Evolutionary conservation across 768 basidiomycete genomes (phyloP).

Genomic region (Lactarius evosmus): DNA sequence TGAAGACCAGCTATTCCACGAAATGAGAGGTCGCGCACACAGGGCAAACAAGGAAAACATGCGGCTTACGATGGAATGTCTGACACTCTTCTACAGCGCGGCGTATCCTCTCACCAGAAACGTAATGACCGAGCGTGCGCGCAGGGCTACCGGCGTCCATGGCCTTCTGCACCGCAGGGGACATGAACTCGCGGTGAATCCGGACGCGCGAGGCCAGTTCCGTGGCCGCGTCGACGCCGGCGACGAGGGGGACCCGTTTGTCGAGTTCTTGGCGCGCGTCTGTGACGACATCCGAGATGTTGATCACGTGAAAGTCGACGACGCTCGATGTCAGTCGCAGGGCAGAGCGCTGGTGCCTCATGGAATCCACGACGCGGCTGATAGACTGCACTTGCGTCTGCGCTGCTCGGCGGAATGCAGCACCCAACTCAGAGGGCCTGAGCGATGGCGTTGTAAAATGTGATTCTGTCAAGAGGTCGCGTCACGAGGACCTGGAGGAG

Average conservation of each 20-base stretch:
- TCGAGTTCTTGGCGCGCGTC: constrained; percentile 59
- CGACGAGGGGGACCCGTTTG: constrained; percentile 60
- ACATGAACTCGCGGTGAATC: constrained; percentile 74
- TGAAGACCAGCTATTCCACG: constrained; percentile 31
- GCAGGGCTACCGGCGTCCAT: constrained; percentile 67
- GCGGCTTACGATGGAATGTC: constrained; percentile 61
- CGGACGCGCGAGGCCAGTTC: constrained; percentile 61
- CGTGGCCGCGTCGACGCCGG: constrained; percentile 64
- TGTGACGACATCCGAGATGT: constrained; percentile 60
- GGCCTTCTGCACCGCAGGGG: constrained; percentile 56
- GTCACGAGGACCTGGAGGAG: not conserved
- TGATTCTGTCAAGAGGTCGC: constrained; percentile 41
- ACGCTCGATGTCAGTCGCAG: constrained; percentile 64
- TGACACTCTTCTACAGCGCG: constrained; percentile 69
- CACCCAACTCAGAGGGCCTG: constrained; percentile 59
- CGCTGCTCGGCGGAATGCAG: constrained; percentile 58
- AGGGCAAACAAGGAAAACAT: constrained; percentile 1
- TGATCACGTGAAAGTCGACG: constrained; percentile 68
- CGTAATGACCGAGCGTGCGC: constrained; percentile 74
- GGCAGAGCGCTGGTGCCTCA: constrained; percentile 65
- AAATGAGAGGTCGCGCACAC: not conserved
- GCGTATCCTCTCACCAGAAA: constrained; percentile 71
- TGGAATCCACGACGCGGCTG: constrained; percentile 45
- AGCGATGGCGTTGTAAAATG: constrained; percentile 64
- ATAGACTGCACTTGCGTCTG: constrained; percentile 62